A percentile compares a stretch with the other conserved stretches of the same genome.
phyloP scores from a whole-genome alignment of 2,329 filamentous ascomycete species.

The Tolypocladium tropicale region DNA sequence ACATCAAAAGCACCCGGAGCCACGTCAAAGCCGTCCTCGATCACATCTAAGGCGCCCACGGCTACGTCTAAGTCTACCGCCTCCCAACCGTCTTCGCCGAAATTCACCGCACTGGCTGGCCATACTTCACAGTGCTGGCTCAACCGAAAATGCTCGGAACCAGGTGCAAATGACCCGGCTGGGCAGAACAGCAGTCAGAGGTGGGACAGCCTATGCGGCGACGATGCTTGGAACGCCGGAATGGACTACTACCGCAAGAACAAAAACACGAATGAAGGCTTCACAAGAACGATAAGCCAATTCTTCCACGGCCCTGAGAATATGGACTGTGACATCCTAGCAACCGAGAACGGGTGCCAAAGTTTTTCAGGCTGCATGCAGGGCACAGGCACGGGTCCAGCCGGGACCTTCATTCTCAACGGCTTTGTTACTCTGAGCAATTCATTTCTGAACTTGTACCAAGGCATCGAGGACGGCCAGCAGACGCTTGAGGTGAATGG shows the following conservation, averaged over 20 bases:
- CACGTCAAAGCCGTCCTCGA: too few species aligned
- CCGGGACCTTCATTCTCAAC: not conserved
- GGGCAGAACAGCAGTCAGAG: not conserved
- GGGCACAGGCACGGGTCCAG: not conserved
- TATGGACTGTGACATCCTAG: not conserved
- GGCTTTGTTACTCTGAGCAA: not conserved
- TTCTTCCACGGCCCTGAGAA: not conserved
- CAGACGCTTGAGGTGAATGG: not conserved
- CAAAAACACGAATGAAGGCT: not conserved
- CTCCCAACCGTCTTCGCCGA: too few species aligned
- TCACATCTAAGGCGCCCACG: too few species aligned
- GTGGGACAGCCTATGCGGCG: not conserved
- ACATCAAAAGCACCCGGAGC: too few species aligned
- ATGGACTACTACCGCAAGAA: not conserved
- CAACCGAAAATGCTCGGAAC: not conserved
- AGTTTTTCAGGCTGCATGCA: not conserved
- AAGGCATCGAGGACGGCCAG: not conserved
- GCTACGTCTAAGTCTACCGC: too few species aligned
- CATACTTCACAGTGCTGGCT: not conserved
- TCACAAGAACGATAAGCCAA: not conserved
- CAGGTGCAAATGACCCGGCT: not conserved
- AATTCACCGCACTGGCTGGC: too few species aligned
- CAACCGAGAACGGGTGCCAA: not conserved
- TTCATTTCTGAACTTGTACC: not conserved
- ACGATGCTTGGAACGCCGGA: not conserved